Evolutionary conservation across 2,329 filamentous ascomycete genomes (phyloP), one percentile per base, ranked within the genome.

Genomic region (Colletotrichum acutatum): DNA sequence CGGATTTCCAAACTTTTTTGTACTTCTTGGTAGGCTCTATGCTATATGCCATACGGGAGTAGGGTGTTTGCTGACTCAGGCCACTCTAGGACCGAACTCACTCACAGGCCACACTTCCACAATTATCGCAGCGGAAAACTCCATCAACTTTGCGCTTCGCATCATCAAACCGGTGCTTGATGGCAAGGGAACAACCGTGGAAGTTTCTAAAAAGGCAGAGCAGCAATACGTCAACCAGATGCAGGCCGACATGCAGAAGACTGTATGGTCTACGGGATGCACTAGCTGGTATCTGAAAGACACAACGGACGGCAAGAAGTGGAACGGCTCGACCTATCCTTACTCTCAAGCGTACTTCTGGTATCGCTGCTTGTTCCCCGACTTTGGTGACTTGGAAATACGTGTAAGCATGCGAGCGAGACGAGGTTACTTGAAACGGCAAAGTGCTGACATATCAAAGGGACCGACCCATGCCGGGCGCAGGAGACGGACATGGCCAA

Each of bases 1-100:
- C 74, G 87, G 87, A 0, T 92, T 91, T 76, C 91, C 91, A 2
- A 93, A 93, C 77, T 90, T 92, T 76, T 92, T 92, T 80, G 84
- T 91, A 69, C 80, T 92, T 0, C 86, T 91, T 53, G 90, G 83
- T 81, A 68, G 4, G 30, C 5, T 8, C 5, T 1, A 5, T 8
- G 16, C 7, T 1, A 24, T 24, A 14, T 19, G 1, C 4, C 12
- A 4, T 16, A 42, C 14, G 14, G 16, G 5, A 7, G 37, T 19
- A 16, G 0, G 6, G 7, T 32, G n/a, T 34, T 16, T n/a, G 34
- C 16, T 66, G 2, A 26, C 61, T 66, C 11, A 42, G 34, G 11
- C 9, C 28, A 26, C 12, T 1, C 11, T 53, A 83, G 83, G 91
- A 16, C 91, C 91, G 0, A 93, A 93, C 77, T 88, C 89, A 0